phyloP scores from a whole-genome alignment of 2,329 filamentous ascomycete species.

The Neodidymelliopsis sp. region DNA sequence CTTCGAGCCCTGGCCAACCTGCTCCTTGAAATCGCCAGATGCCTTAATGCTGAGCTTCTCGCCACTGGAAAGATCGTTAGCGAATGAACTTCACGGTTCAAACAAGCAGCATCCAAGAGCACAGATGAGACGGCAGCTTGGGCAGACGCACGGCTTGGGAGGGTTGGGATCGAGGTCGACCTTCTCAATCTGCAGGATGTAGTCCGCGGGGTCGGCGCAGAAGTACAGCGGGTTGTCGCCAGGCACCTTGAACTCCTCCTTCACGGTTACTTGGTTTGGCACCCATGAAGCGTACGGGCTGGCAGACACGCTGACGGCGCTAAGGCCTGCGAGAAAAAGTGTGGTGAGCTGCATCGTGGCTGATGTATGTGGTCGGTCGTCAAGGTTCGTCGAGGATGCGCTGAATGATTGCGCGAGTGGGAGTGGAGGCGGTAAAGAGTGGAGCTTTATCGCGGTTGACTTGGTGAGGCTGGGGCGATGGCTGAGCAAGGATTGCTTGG shows the following conservation, averaged over 20 bases:
- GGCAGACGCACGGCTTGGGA: constrained; percentile 74
- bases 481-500: neutral
- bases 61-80: constrained; percentile 65
- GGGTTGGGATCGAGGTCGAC: constrained; percentile 89
- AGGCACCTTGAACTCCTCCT: constrained; percentile 70
- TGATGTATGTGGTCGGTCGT: neutral
- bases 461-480: constrained; percentile 16
- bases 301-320: constrained; percentile 54
- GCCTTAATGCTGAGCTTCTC: constrained; percentile 79
- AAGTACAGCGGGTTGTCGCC: constrained; percentile 86
- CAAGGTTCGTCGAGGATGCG: neutral
- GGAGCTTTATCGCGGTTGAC: constrained; percentile 7
- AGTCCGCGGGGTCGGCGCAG: constrained; percentile 72
- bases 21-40: constrained; percentile 74
- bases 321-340: constrained; percentile 52
- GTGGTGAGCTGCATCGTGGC: constrained; percentile 47
- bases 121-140: neutral
- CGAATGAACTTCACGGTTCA: too few relatives aligned
- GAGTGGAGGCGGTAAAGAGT: constrained; percentile 8
- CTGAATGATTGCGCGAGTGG: neutral
- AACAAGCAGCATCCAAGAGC: neutral
- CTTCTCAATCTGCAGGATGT: constrained; percentile 77
- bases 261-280: constrained; percentile 58
- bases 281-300: constrained; percentile 53
- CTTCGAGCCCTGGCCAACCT: constrained; percentile 79